phyloP scores from a whole-genome alignment of 257 asterid genomes.

The Petunia secreta region DNA sequence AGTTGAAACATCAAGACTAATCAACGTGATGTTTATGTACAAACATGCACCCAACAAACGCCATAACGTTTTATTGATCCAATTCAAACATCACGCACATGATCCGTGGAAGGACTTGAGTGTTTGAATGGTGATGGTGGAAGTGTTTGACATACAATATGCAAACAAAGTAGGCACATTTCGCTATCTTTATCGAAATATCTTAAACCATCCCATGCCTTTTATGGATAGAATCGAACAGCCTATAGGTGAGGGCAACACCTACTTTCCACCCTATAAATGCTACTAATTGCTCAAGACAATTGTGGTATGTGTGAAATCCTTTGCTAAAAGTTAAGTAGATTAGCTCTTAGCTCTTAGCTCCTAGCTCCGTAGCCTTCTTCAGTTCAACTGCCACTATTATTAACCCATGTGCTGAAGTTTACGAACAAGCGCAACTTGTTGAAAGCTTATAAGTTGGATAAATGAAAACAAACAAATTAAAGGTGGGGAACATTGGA shows the following conservation, averaged over 20 bases:
- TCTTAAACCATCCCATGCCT: not conserved
- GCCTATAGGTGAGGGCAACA: not conserved
- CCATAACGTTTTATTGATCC: not conserved
- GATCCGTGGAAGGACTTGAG: not conserved
- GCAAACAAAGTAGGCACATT: not conserved
- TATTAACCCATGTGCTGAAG: constrained; percentile 13
- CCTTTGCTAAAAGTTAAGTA: not conserved
- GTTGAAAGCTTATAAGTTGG: constrained; percentile 14
- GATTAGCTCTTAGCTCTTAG: not conserved
- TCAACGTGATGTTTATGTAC: too few relatives aligned
- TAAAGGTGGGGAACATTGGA: too few relatives aligned
- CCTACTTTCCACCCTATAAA: constrained; percentile 5
- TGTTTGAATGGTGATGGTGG: not conserved
- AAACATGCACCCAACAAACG: not conserved
- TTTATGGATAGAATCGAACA: constrained; percentile 2
- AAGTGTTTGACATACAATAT: not conserved
- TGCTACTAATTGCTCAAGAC: not conserved
- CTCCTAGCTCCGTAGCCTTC: not conserved
- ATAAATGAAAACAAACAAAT: not conserved
- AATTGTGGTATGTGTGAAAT: not conserved
- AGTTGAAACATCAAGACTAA: too few relatives aligned
- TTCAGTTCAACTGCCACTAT: constrained; percentile 17
- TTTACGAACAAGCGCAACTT: not conserved
- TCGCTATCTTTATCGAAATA: not conserved
- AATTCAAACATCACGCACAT: not conserved